A percentile compares a stretch with the other conserved stretches of the same genome.
These are phyloP conservation scores for Cladophialophora chaetospira DNA, from an alignment of 2,329 filamentous ascomycete species.

Conservation along the genomic window DNA sequence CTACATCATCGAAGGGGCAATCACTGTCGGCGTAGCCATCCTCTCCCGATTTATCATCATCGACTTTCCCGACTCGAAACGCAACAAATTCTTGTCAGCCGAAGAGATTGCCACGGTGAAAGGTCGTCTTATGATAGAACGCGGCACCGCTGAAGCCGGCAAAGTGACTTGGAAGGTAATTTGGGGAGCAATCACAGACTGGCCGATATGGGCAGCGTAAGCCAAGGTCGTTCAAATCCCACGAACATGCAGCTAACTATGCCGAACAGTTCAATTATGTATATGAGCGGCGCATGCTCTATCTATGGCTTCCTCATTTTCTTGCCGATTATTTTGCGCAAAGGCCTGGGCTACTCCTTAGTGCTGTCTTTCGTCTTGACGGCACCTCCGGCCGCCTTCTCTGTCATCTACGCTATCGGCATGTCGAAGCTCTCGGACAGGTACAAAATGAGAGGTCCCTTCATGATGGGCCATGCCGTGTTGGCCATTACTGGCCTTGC, in stretches of 20 bases:
- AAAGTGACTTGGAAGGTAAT: constrained; percentile 44
- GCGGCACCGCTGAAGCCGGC: constrained; percentile 57
- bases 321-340: constrained; percentile 42
- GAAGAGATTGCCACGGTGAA: constrained; percentile 59
- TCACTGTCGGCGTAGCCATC: constrained; percentile 37
- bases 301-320: constrained; percentile 69
- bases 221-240: constrained; percentile 40
- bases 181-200: constrained; percentile 38
- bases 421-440: constrained; percentile 8
- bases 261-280: neutral
- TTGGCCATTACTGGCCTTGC: constrained; percentile 63
- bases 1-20: constrained; percentile 60
- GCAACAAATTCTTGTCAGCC: constrained; percentile 59
- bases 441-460: constrained; percentile 7
- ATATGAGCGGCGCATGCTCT: constrained; percentile 50
- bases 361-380: constrained; percentile 38
- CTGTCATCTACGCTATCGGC: constrained; percentile 3
- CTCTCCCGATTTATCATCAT: constrained; percentile 11
- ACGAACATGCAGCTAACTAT: neutral
- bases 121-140: constrained; percentile 60
- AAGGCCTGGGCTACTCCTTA: constrained; percentile 41
- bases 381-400: constrained; percentile 35
- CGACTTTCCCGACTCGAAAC: constrained; percentile 64
- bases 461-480: constrained; percentile 4
- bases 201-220: constrained; percentile 54